These are phyloP conservation scores for Tolypocladium tropicale DNA, from an alignment of 2,329 filamentous ascomycete genomes.

Conservation along the genomic window DNA sequence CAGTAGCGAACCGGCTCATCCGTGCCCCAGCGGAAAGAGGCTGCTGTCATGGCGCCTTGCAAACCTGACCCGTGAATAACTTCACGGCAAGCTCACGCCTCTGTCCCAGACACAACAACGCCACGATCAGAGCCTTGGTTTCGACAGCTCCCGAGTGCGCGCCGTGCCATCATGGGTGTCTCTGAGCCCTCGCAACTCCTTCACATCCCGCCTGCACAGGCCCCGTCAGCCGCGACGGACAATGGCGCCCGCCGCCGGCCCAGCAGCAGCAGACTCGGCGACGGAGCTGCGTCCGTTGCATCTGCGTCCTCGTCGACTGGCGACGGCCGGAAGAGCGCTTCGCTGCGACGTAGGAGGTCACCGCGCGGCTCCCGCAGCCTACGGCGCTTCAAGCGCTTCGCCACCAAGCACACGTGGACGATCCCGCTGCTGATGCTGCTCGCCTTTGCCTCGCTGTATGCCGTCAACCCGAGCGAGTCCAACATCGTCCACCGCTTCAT, in stretches of 20 bases:
- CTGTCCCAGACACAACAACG: not conserved
- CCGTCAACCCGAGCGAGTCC: slow-evolving; percentile 62
- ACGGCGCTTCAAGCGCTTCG: slow-evolving; percentile 9
- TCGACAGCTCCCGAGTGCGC: not conserved
- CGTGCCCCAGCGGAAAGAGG: not conserved
- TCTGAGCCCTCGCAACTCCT: slow-evolving; percentile 43
- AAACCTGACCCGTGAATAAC: not conserved
- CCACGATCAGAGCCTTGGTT: too few relatives aligned
- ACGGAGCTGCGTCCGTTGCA: slow-evolving; percentile 36
- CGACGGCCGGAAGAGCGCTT: slow-evolving; percentile 41
- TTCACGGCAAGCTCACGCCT: not conserved
- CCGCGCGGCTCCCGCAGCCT: not conserved
- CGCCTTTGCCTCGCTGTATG: slow-evolving; percentile 57
- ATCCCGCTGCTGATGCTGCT: slow-evolving; percentile 59
- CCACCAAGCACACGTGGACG: slow-evolving; percentile 51
- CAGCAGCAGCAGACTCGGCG: slow-evolving; percentile 44
- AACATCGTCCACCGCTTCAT: slow-evolving; percentile 75
- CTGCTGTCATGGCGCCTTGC: not conserved
- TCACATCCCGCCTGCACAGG: slow-evolving; percentile 37
- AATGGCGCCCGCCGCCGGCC: slow-evolving; percentile 35
- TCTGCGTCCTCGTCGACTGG: slow-evolving; percentile 40
- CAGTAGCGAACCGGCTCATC: not conserved
- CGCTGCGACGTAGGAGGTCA: slow-evolving; percentile 22
- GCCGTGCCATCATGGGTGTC: slow-evolving; percentile 28
- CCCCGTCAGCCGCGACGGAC: slow-evolving; percentile 26